Base-by-base conservation (phyloP, 257 asterid species). In the Echites panduratus region DNA sequence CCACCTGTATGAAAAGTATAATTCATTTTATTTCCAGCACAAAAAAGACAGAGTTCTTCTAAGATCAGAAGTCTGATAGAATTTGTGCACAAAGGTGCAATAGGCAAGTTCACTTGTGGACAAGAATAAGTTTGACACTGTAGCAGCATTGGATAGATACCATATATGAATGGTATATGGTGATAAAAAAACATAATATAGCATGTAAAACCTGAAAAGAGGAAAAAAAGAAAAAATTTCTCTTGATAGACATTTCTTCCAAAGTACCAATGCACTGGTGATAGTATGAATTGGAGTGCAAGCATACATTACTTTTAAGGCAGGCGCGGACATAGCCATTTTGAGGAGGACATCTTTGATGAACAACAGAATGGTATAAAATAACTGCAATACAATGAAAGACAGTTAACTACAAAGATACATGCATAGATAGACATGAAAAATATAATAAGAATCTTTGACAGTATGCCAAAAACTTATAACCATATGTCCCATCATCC, bases 221-320 rank as follows among this genome's bases (percentile, higher is more conserved):
- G 1, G 56, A 17, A 16, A 50, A 50, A 14, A 50, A 50, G 17
- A 14, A 27, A 14, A 67, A 53, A 52, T 7, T 45, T 45, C 35
- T 67, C 41, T 24, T 6, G 52, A 17, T 45, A 0, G 44, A 9
- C 43, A 54, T 41, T 17, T 40, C 0, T 54, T 6, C 40, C 17
- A 10, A 64, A 59, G n/a, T 29, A 32, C 50, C 47, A 40, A 6
- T 10, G 16, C 5, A 70, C 43, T 54, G 22, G 66, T n/a, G 43
- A 27, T 68, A 35, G 29, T 26, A 67, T n/a, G 22, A 68, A 19
- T 26, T 26, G 69, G 62, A 79, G 43, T 50, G 53, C 81, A 73
- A 81, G 96, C 96, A 69, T 88, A 89, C 96, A 84, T 94, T 94
- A 94, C 99, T 94, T 94, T 94, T 91, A 82, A 94, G 99, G 91